Base-by-base conservation (phyloP, 108 stramenopile species). In the Nitzschia palea region DNA sequence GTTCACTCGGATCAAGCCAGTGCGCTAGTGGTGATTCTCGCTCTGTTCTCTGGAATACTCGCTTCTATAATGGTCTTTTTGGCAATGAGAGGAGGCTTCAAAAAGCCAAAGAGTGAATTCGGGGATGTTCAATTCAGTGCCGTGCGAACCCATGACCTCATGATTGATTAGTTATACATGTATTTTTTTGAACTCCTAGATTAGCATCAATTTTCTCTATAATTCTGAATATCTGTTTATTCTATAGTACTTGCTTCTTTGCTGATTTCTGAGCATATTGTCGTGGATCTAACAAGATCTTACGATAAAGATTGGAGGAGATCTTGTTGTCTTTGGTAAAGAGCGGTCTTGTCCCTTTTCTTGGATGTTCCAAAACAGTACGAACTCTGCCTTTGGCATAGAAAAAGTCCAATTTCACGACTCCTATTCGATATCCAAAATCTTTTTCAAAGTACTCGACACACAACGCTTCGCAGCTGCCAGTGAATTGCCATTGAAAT, bases 391-490 rank as follows among this genome's bases (percentile, higher is more conserved):
- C 70, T 30, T 42, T 62, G 25, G 61, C 37, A 53, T 71, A 71
- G 0, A 61, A 58, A 31, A 71, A 62, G 33, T 71, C 70, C 53
- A 71, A 55, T 31, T 52, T 50, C 0, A 71, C 51, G 25, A 62
- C 53, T n/a, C 70, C 70, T 23, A 71, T 14, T 30, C 34, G 45
- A 8, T 47, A 32, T 17, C 70, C 70, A 35, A 71, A 71, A 36
- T 71, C 70, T 34, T 71, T 71, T 2, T 71, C 70, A 43, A 71
- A 71, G 37, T 51, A 71, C 52, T 71, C 70, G 14, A 62, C 31
- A 3, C 59, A 48, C 10, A 27, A 26, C 2, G 33, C 43, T 20
- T 60, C 60, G 29, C 67, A 55, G 22, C 61, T 62, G 29, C 70
- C 70, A 62, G 70, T 71, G 37, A 71, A 71, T 0, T 25, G 17